These are phyloP conservation scores for Suhomyces maxii DNA, from an alignment of 1,139 yeast species.

Conservation along the genomic window DNA sequence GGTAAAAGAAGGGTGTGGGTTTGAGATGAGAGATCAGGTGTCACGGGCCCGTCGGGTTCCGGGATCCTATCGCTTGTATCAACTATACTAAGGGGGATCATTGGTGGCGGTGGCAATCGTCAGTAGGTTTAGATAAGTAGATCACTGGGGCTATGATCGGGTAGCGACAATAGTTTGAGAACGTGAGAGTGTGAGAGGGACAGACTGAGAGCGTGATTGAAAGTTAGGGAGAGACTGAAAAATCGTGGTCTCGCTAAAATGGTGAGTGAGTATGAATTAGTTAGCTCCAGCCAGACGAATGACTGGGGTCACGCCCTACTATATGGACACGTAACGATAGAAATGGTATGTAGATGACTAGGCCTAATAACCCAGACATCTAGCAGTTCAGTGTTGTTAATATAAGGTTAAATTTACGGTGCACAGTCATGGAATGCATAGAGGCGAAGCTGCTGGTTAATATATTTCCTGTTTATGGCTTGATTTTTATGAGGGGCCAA, in stretches of 20 bases:
- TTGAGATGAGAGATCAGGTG: no score
- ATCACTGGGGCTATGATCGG: neutral
- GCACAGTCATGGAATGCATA: neutral
- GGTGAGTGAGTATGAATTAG: neutral
- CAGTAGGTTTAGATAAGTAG: neutral
- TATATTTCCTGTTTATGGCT: neutral
- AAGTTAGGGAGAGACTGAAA: no score
- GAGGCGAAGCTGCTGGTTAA: neutral
- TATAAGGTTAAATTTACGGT: no score
- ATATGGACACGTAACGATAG: neutral
- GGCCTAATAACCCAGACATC: no score
- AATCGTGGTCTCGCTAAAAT: neutral
- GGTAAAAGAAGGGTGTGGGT: neutral
- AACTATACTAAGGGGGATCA: no score
- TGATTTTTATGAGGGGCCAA: neutral
- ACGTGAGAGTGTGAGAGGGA: no score
- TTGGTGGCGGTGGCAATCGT: neutral
- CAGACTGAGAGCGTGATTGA: no score
- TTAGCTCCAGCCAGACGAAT: neutral
- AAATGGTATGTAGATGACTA: no score
- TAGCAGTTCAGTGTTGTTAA: no score
- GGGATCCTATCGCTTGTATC: no score
- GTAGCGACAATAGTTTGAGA: no score
- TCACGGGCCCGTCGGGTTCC: no score
- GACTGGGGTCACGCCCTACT: neutral